Base-by-base conservation (phyloP, 768 basidiomycete genomes). In the Lentinula edodes region DNA sequence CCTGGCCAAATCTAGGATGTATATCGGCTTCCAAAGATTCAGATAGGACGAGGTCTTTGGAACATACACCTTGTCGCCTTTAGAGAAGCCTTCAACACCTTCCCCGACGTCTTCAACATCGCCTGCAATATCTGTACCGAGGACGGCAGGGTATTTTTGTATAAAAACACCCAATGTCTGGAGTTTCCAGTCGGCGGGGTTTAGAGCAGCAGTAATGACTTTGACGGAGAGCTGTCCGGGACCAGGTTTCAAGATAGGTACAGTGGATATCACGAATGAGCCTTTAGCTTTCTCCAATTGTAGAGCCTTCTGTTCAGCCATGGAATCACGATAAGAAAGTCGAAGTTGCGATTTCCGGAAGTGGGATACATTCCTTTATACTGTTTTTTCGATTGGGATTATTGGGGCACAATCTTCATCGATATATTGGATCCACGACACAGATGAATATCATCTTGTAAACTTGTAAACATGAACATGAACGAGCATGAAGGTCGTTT, bases 1-100 rank as follows among this genome's bases (percentile, higher is more conserved):
- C 77, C 54, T 76, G 76, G 63, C 70, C 74, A 62, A 80, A 73
- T 36, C 80, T 80, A n/a, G 9, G 32, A 20, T 8, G 34, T 9
- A 13, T 18, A 48, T 38, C 34, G 16, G 10, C 12, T 51, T 41
- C 6, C 32, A 15, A 36, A 42, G 32, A 32, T 4, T 18, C 20
- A 3, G 4, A 18, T 15, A 6, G n/a, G 9, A 38, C 7, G 5
- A n/a, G 3, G 28, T 1, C 3, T 28, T 28, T 28, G 0, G 23
- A 43, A 36, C 79, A 66, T 71, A 83, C 82, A 87, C 82, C 68
- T 76, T 73, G 67, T 86, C 83, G 3, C 83, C 84, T 34, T 74
- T 74, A 62, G 79, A 73, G 66, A 84, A 79, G 36, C 72, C 71
- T 13, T 71, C 74, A 7, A 87, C 84, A 1, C 78, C 80, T 60